These are phyloP conservation scores for Mucor indicus DNA, from an alignment of 371 early-diverging fungal species.

Conservation along the genomic window DNA sequence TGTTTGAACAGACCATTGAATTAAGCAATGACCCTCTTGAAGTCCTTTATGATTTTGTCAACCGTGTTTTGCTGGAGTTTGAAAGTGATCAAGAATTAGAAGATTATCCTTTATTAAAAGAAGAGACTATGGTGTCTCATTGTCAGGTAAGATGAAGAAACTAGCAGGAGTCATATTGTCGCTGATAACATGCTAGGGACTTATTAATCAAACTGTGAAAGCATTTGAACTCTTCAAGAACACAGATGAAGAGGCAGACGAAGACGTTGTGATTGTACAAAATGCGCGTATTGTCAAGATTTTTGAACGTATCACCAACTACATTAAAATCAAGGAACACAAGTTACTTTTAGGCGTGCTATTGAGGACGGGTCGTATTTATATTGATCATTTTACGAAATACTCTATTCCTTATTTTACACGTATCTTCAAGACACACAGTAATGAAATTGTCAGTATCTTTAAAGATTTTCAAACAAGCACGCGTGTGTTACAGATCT, in stretches of 20 bases:
- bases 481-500: slow-evolving; percentile 65
- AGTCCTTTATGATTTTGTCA: slow-evolving; percentile 44
- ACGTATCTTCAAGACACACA: slow-evolving; percentile 51
- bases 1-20: slow-evolving; percentile 48
- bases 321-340: slow-evolving; percentile 57
- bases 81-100: slow-evolving; percentile 36
- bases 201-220: slow-evolving; percentile 50
- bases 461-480: slow-evolving; percentile 55
- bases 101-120: slow-evolving; percentile 46
- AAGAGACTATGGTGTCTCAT: slow-evolving; percentile 44
- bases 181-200: slow-evolving; percentile 27
- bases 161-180: no score
- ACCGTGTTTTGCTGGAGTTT: slow-evolving; percentile 40
- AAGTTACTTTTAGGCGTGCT: slow-evolving; percentile 46
- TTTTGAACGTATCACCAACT: slow-evolving; percentile 51
- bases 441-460: slow-evolving; percentile 45
- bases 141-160: slow-evolving; percentile 54
- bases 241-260: slow-evolving; percentile 35
- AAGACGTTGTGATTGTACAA: slow-evolving; percentile 28
- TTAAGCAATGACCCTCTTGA: slow-evolving; percentile 34
- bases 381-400: slow-evolving; percentile 67
- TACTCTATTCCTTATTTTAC: slow-evolving; percentile 67
- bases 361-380: slow-evolving; percentile 53
- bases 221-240: slow-evolving; percentile 34
- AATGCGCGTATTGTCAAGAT: slow-evolving; percentile 44